A percentile compares a stretch with the other conserved stretches of the same genome.
phyloP scores from a whole-genome alignment of 371 early-diverging fungal species.

The Dentiscutata heterogama region DNA sequence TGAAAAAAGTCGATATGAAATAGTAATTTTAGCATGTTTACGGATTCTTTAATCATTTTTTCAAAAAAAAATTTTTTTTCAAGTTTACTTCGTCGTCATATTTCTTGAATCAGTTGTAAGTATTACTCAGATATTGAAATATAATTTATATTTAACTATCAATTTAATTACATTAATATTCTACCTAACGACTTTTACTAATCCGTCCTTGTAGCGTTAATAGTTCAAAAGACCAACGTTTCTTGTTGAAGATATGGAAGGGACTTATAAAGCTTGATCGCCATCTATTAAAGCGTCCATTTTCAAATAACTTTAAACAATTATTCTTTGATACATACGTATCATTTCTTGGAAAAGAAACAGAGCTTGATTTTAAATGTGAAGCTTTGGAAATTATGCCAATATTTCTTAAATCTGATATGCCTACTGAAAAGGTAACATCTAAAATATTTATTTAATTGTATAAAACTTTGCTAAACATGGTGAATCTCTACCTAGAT shows the following conservation, averaged over 20 bases:
- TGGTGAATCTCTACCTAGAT: background rate
- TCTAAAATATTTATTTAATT: background rate
- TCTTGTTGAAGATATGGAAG: constrained; percentile 9
- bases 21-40: background rate
- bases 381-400: constrained; percentile 24
- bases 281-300: background rate
- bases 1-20: background rate
- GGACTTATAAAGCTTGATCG: background rate
- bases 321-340: background rate
- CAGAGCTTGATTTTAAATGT: constrained; percentile 16
- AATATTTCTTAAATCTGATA: background rate
- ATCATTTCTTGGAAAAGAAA: background rate
- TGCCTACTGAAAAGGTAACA: background rate
- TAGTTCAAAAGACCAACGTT: background rate
- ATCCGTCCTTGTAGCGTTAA: background rate
- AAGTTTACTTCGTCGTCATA: background rate
- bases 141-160: background rate
- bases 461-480: background rate
- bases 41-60: background rate
- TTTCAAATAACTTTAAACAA: background rate
- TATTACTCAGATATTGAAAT: too few relatives aligned
- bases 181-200: background rate
- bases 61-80: background rate
- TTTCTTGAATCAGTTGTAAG: constrained; percentile 18
- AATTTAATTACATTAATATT: background rate